Evolutionary conservation across 139 green algal species (phyloP), one percentile per base, ranked within the genome.

Genomic region (Yamagishiella unicocca): DNA sequence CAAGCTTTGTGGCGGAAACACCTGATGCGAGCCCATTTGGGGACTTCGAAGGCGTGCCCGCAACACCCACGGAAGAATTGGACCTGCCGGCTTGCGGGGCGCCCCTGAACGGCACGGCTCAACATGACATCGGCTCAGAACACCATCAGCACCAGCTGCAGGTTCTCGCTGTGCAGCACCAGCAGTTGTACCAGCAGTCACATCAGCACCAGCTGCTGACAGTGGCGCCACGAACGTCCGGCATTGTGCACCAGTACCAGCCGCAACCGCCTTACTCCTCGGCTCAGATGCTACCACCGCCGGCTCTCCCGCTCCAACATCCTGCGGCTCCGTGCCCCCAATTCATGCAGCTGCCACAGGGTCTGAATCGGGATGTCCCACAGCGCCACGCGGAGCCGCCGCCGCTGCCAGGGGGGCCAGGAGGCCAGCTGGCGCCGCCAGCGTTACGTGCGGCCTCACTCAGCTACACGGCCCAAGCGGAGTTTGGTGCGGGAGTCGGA

Each of bases 1-100:
- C 67, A n/a, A 85, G 79, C 61, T 85, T 85, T 31, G 61, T 85
- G 12, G 79, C 61, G 0, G 79, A 50, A 19, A 76, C 79, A 1
- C 79, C 79, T 9, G 24, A 40, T 17, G 31, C 4, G 33, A 85
- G 61, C 40, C 58, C 55, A 10, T 9, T 73, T 27, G 19, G 0
- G 4, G 79, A 76, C 31, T 4, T 35, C 6, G 61, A 85, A 6
- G 25, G 61, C 42, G 31, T 85, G 1, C 79, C 79, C 3, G 79
- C 79, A 4, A 85, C 79, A 24, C 79, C 79, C 2, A 85, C 79
- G 4, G 79, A 85, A 21, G 79, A 85, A 29, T 61, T 85, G 29
- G 43, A 85, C 40, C 21, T 85, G 14, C 5, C n/a, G 22, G 61
- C 58, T 14, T 85, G 12, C 14, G 17, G 29, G 0, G 77, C 10